Evolutionary conservation across 1,284 basidiomycete species (phyloP), one percentile per base, ranked within the genome.

Genomic region (Fomitopsis schrenkii): DNA sequence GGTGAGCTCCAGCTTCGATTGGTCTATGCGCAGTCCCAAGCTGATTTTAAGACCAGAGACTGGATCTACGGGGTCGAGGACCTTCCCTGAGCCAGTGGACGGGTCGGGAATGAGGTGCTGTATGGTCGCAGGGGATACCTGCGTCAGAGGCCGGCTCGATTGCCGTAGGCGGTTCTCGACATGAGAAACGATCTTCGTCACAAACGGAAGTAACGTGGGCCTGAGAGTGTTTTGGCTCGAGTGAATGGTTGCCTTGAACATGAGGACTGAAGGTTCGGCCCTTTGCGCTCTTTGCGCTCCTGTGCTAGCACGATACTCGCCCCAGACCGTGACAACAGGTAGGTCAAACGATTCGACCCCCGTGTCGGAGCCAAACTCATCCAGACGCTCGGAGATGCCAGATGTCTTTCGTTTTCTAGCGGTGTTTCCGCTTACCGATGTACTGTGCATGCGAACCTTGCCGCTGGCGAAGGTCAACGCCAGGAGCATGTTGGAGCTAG

Each of bases 11-110:
- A 97, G 79, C 60, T 83, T 87, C 1, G 95, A 97, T 66, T 90
- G 84, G 70, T 97, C 94, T 64, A 97, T 95, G 28, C 92, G 91
- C 30, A 97, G 79, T 64, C 92, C 94, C 75, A 96, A 83, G 62
- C 85, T 91, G 67, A 94, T 86, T 61, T 86, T 86, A 71, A 93
- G 79, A 66, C 80, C 83, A 4, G 83, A 79, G 15, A 71, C 69
- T 2, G 68, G 57, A 50, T 67, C 67, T 5, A 53, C 61, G 5
- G 62, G 36, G 8, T 65, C 58, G 30, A 62, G 50, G 53, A 19
- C 33, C 42, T 36, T 41, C 57, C 59, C 28, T 67, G 60, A 7
- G 14, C 48, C 28, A 22, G 28, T 9, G 62, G 60, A 17, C 10
- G 62, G 19, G 9, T 66, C 46, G 5, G 62, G 61, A 19, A 67